phyloP scores from a whole-genome alignment of 306 rosid genomes.

The Quercus variabilis region DNA sequence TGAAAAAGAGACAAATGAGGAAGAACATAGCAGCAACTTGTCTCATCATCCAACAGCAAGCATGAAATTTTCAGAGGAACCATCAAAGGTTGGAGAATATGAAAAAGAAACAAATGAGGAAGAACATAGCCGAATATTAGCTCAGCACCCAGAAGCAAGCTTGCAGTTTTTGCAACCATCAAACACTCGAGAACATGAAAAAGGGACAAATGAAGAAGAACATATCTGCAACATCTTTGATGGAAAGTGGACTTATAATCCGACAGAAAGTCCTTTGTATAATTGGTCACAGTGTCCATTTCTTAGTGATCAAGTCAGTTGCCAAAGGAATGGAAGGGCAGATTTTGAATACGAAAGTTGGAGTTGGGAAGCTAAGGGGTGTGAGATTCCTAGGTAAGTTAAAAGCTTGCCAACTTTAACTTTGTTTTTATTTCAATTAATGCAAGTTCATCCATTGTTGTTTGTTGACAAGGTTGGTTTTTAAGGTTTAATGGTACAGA shows the following conservation, averaged over 20 bases:
- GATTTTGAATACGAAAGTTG: slow-evolving; percentile 42
- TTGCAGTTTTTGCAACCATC: no score
- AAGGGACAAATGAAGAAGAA: no score
- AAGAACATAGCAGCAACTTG: slow-evolving; percentile 2
- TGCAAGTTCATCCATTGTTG: not conserved
- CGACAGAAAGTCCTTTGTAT: slow-evolving; percentile 31
- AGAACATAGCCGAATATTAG: no score
- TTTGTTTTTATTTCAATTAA: not conserved
- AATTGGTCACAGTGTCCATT: slow-evolving; percentile 29
- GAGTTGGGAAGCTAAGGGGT: slow-evolving; percentile 42
- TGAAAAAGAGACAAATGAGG: not conserved
- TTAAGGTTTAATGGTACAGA: slow-evolving; percentile 32
- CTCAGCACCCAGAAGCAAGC: no score
- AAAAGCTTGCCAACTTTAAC: not conserved
- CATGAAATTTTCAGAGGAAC: no score
- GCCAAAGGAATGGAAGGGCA: slow-evolving; percentile 42
- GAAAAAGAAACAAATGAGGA: no score
- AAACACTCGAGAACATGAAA: no score
- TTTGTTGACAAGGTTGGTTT: not conserved
- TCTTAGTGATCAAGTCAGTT: slow-evolving; percentile 45
- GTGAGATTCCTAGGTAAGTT: slow-evolving; percentile 35
- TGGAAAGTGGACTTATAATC: slow-evolving; percentile 43
- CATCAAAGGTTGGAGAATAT: no score
- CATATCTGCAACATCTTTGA: slow-evolving; percentile 30
- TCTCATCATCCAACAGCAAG: no score